Base-by-base conservation (phyloP, 2,329 filamentous ascomycete genomes). In the Phialocephala subalpina region DNA sequence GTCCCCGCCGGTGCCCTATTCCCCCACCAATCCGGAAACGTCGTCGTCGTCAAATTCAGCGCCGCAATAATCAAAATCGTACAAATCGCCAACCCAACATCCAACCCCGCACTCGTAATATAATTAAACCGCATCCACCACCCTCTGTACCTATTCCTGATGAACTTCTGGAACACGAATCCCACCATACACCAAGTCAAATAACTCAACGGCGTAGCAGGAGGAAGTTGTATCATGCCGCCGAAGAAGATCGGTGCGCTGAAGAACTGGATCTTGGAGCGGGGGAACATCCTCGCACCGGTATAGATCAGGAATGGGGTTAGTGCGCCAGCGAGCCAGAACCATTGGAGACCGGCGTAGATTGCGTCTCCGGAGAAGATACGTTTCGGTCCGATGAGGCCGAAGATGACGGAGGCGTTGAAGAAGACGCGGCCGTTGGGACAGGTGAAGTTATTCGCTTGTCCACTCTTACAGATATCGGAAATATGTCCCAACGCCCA, bases 91-190 rank as follows among this genome's bases (percentile, higher is more conserved):
- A 92, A 82, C 9, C 90, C 91, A 60, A 86, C 86, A 77, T 93
- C 90, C 36, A 93, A 80, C 1, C 87, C 90, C 0, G 90, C 90
- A 29, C 89, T 91, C 0, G 89, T 87, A 74, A 92, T 84, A 75
- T 92, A 93, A 80, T 93, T 93, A 80, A 91, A 93, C 76, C 89
- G 87, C 78, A 90, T 81, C 91, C 91, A 93, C 91, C 91, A 93
- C 40, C 88, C 90, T 7, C 83, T 85, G 78, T 85, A 90, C 68
- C 86, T 83, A 65, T 88, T 83, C 75, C 86, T 86, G 75, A 93
- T 85, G 71, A 83, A 87, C 72, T 85, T 90, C 78, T 92, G 92
- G 81, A 93, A 93, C 40, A 89, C 69, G 61, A 86, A 84, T 9
- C 91, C 91, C 9, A 91, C 86, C 75, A 69, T 40, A 16, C 62